These are phyloP conservation scores for Pulicaria dysenterica DNA, from an alignment of 129 eudicot species.

Conservation along the genomic window DNA sequence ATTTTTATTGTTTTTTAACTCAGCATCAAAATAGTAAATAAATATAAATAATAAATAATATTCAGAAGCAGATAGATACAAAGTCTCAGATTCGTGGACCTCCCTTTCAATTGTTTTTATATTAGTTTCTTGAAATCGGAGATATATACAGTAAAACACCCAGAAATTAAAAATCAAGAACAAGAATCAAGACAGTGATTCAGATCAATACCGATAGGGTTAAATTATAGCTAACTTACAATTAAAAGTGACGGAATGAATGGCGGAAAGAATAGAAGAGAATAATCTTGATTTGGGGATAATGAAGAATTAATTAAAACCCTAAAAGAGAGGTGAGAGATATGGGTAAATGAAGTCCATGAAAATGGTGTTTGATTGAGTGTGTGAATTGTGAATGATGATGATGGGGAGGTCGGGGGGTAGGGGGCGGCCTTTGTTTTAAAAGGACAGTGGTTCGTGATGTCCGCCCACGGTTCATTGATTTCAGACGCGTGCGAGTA, in stretches of 20 bases:
- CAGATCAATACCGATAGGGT: no score
- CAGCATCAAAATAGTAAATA: conserved; percentile 11
- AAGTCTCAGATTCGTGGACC: conserved; percentile 55
- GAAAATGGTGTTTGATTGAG: conserved; percentile 3
- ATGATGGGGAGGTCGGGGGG: background rate
- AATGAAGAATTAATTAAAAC: conserved; percentile 22
- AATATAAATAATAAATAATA: conserved; percentile 1
- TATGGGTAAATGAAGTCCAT: background rate
- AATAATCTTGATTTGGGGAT: conserved; percentile 15
- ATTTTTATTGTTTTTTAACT: conserved; percentile 36
- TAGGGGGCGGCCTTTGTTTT: conserved; percentile 24
- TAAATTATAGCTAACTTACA: conserved; percentile 50
- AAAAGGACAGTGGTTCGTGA: conserved; percentile 36
- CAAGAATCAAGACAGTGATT: background rate
- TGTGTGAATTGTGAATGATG: conserved; percentile 27
- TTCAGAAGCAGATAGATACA: conserved; percentile 49
- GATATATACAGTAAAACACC: background rate
- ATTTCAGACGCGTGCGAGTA: conserved; percentile 30
- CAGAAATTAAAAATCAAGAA: conserved; percentile 6
- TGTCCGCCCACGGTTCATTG: conserved; percentile 37
- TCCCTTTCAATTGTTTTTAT: conserved; percentile 6
- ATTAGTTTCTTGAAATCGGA: conserved; percentile 24
- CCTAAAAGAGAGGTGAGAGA: conserved; percentile 18
- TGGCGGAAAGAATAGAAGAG: conserved; percentile 22
- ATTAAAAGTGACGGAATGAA: conserved; percentile 30